Conservation (phyloP, 208 protist genomes). For the Spongospora subterranea region DNA sequence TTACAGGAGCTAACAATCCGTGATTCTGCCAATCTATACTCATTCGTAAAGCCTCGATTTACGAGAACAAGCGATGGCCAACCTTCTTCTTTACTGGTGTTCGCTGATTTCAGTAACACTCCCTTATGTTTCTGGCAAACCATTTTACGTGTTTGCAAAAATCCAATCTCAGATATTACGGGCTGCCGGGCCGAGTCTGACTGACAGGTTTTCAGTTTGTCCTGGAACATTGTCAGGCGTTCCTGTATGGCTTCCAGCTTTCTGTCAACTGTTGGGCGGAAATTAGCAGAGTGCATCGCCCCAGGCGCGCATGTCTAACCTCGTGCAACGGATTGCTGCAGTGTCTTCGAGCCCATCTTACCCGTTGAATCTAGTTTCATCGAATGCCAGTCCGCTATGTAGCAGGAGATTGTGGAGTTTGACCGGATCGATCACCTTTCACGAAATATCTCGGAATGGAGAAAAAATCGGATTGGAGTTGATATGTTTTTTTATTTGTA, state of each 20-base stretch:
- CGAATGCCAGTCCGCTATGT: no score
- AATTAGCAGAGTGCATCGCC: no score
- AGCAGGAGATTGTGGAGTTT: no score
- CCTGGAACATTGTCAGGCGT: background rate
- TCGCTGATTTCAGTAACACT: background rate
- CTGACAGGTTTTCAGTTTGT: background rate
- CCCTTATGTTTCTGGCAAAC: conserved; percentile 25
- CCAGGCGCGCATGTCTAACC: no score
- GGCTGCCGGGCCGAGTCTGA: background rate
- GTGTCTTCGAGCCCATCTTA: no score
- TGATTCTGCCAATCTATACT: conserved; percentile 5
- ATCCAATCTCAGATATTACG: background rate
- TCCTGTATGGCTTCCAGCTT: conserved; percentile 17
- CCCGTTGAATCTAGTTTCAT: no score
- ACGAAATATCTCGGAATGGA: background rate
- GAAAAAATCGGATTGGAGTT: background rate
- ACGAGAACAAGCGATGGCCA: background rate
- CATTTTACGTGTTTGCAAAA: conserved; percentile 17
- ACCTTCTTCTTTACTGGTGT: conserved; percentile 8
- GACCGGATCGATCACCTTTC: background rate
- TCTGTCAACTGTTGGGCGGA: conserved; percentile 39
- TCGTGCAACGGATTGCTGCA: no score
- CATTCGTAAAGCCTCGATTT: background rate
- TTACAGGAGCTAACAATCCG: background rate
- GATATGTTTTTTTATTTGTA: background rate